Percentiles rank a stretch among this genome's conserved stretches.
Evolutionary conservation across 1,284 basidiomycete genomes (phyloP).

Genomic region (Rhodotorula sp.): DNA sequence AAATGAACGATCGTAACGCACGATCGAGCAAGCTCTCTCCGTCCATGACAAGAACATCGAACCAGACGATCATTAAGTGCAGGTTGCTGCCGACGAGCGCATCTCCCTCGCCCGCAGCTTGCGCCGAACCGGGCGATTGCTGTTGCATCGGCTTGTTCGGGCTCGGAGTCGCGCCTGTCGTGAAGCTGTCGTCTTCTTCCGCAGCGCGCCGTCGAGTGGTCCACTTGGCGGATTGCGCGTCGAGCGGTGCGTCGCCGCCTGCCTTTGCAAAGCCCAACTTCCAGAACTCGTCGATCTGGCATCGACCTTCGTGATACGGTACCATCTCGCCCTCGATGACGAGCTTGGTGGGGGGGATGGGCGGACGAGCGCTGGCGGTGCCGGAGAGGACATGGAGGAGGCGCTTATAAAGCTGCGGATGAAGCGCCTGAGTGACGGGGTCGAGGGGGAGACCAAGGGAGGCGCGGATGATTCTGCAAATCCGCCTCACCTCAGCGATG

Average conservation of each 20-base stretch:
- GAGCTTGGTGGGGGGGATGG: slow-evolving; percentile 44
- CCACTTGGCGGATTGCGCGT: neutral
- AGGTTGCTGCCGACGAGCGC: slow-evolving; percentile 45
- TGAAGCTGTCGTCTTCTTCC: slow-evolving; percentile 3
- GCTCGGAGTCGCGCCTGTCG: slow-evolving; percentile 16
- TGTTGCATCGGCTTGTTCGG: neutral
- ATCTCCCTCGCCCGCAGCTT: neutral
- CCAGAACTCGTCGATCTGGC: slow-evolving; percentile 54
- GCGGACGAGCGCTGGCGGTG: neutral
- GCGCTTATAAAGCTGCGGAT: slow-evolving; percentile 18
- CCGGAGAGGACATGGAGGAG: neutral
- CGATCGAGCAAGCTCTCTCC: slow-evolving; percentile 58
- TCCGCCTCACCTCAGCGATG: neutral
- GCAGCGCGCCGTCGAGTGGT: slow-evolving; percentile 1
- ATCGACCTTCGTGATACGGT: slow-evolving; percentile 62
- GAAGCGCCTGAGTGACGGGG: slow-evolving; percentile 16
- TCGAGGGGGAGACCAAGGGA: slow-evolving; percentile 58
- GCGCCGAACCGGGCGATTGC: neutral
- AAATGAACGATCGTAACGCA: slow-evolving; percentile 5
- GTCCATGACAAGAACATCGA: slow-evolving; percentile 71
- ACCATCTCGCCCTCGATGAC: slow-evolving; percentile 88
- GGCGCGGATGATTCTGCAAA: slow-evolving; percentile 60
- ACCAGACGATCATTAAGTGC: slow-evolving; percentile 71
- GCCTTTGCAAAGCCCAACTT: slow-evolving; percentile 23
- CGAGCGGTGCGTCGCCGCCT: neutral